Base-by-base conservation (phyloP, 2,329 filamentous ascomycete species). In the Fusarium brachygibbosum region DNA sequence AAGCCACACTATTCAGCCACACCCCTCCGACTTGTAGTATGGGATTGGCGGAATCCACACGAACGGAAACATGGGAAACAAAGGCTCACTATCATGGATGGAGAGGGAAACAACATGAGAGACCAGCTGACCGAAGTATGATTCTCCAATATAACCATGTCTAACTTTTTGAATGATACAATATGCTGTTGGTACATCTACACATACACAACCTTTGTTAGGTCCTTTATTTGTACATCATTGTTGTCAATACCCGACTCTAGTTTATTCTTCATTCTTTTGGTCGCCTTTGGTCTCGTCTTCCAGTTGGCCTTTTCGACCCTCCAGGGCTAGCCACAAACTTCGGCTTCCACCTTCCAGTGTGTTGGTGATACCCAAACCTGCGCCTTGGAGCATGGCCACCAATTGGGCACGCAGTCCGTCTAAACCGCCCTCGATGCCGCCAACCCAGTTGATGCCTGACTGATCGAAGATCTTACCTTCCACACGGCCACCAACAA, bases 311-410 rank as follows among this genome's bases (percentile, higher is more conserved):
- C 84, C 88, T 80, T 90, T 89, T 78, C 95, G 86, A 49, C 92
- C 89, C 84, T 98, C 95, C 75, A 99, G 83, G 14, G 95, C 93
- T 66, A 97, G 86, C 86, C 95, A 98, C 73, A 99, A 78, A 77
- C 88, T 94, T 85, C 91, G 93, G 63, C 90, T 86, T 49, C 92
- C 89, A 56, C 92, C 90, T 79, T 97, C 93, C 73, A 99, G 82
- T n/a, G 90, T 87, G 68, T 82, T 89, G 25, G 94, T 92, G 57
- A 99, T 80, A 61, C 90, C 89, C 58, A 93, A 87, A 40, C 94
- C 94, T 66, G 93, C 88, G 66, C 89, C 89, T 81, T 96, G 92
- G 78, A 99, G 85, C 82, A 97, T 87, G 67, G 84, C 83, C 54
- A 98, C 90, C 64, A 99, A 85, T 82, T 97, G 92, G 49, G 89